phyloP scores from a whole-genome alignment of 1,284 basidiomycete species.

The Ceraceosorus guamensis region DNA sequence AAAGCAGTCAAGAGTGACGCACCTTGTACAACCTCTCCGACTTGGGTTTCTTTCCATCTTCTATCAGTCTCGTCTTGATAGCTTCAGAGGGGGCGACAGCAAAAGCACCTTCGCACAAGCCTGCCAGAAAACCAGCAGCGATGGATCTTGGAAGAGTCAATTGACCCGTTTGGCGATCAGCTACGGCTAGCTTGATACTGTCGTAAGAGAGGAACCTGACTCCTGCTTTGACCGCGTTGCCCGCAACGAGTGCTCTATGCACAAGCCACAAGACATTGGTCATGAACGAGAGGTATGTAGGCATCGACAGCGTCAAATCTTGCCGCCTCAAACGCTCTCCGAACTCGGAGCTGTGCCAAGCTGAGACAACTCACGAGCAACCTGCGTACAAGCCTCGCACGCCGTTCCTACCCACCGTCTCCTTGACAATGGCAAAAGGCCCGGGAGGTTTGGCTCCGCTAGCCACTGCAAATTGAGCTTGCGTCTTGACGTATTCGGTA shows the following conservation, averaged over 20 bases:
- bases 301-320: slow-evolving; percentile 9
- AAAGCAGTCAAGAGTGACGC: slow-evolving; percentile 8
- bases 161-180: slow-evolving; percentile 11
- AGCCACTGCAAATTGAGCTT: slow-evolving; percentile 50
- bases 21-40: slow-evolving; percentile 59
- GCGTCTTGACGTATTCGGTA: slow-evolving; percentile 75
- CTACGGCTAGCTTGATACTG: slow-evolving; percentile 65
- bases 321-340: background rate
- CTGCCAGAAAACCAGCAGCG: slow-evolving; percentile 79
- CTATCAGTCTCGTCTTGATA: slow-evolving; percentile 97
- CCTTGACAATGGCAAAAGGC: slow-evolving; percentile 32
- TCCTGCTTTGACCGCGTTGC: slow-evolving; percentile 57
- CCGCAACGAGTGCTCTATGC: slow-evolving; percentile 19
- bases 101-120: slow-evolving; percentile 81
- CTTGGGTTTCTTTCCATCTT: slow-evolving; percentile 73
- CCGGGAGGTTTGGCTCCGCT: slow-evolving; percentile 30
- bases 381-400: slow-evolving; percentile 33
- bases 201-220: slow-evolving; percentile 92
- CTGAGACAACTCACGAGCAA: slow-evolving; percentile 12
- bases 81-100: slow-evolving; percentile 95
- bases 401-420: slow-evolving; percentile 29
- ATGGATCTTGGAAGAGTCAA: slow-evolving; percentile 9
- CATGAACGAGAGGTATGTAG: slow-evolving; percentile 8
- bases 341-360: too few species aligned
- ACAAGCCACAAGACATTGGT: too few species aligned